These are phyloP conservation scores for Kalmanozyma brasiliensis DNA, from an alignment of 1,284 basidiomycete species.

Conservation along the genomic window DNA sequence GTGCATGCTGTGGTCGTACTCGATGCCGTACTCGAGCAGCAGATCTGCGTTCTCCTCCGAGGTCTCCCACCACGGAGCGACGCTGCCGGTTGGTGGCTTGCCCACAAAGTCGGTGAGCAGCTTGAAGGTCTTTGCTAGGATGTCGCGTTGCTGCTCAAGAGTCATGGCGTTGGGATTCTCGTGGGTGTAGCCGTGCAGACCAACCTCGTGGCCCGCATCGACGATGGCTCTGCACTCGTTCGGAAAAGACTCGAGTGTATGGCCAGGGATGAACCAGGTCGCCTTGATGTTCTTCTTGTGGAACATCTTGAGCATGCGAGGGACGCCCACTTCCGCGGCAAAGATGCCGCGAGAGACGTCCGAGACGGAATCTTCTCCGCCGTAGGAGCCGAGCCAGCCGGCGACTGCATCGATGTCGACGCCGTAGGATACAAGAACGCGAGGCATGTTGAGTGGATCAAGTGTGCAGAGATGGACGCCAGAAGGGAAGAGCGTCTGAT, in stretches of 20 bases:
- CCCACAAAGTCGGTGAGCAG: slow-evolving; percentile 78
- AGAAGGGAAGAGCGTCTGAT: no score
- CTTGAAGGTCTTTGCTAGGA: slow-evolving; percentile 77
- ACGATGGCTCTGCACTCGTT: slow-evolving; percentile 75
- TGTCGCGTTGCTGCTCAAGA: slow-evolving; percentile 77
- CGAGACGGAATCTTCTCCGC: slow-evolving; percentile 75
- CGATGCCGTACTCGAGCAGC: slow-evolving; percentile 78
- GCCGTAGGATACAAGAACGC: slow-evolving; percentile 30
- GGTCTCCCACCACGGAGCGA: slow-evolving; percentile 84
- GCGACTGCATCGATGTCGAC: slow-evolving; percentile 37
- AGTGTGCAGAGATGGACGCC: no score
- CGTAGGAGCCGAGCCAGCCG: slow-evolving; percentile 75
- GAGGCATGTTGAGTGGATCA: slow-evolving; percentile 19
- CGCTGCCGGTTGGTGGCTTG: slow-evolving; percentile 75
- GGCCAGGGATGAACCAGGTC: slow-evolving; percentile 72
- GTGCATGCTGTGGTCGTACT: slow-evolving; percentile 73
- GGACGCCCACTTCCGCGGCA: slow-evolving; percentile 74
- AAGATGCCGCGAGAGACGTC: slow-evolving; percentile 78
- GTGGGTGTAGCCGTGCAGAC: slow-evolving; percentile 43
- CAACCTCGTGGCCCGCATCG: slow-evolving; percentile 77
- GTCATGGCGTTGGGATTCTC: slow-evolving; percentile 73
- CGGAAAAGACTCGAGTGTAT: slow-evolving; percentile 78
- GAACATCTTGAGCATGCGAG: slow-evolving; percentile 72
- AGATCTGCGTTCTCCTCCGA: slow-evolving; percentile 77
- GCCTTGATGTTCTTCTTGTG: slow-evolving; percentile 80